A percentile compares a stretch with the other conserved stretches of the same genome.
Conservation (phyloP, 352 stramenopile genomes). For the Phytophthora idaei region DNA sequence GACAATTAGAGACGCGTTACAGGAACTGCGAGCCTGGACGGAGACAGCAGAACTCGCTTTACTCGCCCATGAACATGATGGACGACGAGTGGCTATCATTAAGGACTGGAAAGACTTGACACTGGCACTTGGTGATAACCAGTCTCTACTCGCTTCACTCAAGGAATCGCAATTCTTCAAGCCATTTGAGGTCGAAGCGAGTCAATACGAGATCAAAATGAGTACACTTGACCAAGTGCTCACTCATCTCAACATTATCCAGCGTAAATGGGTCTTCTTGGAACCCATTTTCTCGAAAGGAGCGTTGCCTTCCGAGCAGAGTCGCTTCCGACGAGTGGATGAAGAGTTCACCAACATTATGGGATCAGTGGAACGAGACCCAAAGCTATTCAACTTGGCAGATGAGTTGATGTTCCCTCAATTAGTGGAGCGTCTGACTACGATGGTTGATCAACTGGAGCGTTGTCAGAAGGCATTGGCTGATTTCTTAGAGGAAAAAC, state of each 20-base stretch:
- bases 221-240: constrained; percentile 82
- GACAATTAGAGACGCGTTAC: constrained; percentile 94
- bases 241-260: constrained; percentile 89
- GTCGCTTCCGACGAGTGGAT: constrained; percentile 92
- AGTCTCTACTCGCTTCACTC: constrained; percentile 92
- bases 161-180: constrained; percentile 97
- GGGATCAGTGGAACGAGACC: constrained; percentile 81
- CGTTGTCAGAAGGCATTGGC: constrained; percentile 94
- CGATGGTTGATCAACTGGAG: constrained; percentile 94
- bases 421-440: constrained; percentile 74
- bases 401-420: constrained; percentile 93
- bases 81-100: constrained; percentile 87
- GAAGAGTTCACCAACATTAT: constrained; percentile 96
- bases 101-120: constrained; percentile 96
- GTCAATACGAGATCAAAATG: constrained; percentile 92
- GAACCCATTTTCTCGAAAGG: constrained; percentile 96
- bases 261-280: constrained; percentile 97
- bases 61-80: constrained; percentile 86
- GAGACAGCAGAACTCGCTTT: constrained; percentile 92
- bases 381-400: constrained; percentile 92
- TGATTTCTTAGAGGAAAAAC: constrained; percentile 95
- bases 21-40: constrained; percentile 93
- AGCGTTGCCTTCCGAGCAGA: constrained; percentile 91
- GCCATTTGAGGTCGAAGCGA: constrained; percentile 91
- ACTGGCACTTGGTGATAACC: constrained; percentile 95